Conservation (phyloP, 306 rosid genomes). For the Inga leiocalycina region DNA sequence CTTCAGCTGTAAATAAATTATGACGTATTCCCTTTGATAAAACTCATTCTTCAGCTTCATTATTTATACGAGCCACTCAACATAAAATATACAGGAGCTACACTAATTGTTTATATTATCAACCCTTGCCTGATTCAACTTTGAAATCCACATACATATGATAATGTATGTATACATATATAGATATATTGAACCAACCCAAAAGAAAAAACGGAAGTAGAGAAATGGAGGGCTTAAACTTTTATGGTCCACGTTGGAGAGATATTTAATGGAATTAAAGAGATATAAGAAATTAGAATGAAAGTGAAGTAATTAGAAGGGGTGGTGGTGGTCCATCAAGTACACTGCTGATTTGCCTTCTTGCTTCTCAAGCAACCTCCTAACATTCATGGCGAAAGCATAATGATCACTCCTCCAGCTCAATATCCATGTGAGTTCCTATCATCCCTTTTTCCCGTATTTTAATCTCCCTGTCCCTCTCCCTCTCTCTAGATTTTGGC, state of each 20-base stretch:
- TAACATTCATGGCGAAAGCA: constrained; percentile 89
- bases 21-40: not conserved
- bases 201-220: not conserved
- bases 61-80: too few species aligned
- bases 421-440: constrained; percentile 79
- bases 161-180: not conserved
- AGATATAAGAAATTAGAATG: not conserved
- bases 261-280: not conserved
- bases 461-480: constrained; percentile 34
- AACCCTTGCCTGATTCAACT: not conserved
- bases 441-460: constrained; percentile 51
- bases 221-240: constrained; percentile 31
- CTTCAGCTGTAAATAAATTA: not conserved
- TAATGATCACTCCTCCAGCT: constrained; percentile 83
- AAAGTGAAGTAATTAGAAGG: constrained; percentile 47
- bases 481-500: constrained; percentile 4
- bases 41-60: not conserved
- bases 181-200: not conserved
- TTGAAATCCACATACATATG: not conserved
- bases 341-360: constrained; percentile 82
- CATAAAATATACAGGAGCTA: not conserved
- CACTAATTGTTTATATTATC: not conserved
- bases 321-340: constrained; percentile 93
- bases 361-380: constrained; percentile 85
- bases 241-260: constrained; percentile 48